Percentiles rank a stretch among this genome's conserved stretches.
These are phyloP conservation scores for Urostyla sp. DNA, from an alignment of 73 alveolate species.

Conservation along the genomic window DNA sequence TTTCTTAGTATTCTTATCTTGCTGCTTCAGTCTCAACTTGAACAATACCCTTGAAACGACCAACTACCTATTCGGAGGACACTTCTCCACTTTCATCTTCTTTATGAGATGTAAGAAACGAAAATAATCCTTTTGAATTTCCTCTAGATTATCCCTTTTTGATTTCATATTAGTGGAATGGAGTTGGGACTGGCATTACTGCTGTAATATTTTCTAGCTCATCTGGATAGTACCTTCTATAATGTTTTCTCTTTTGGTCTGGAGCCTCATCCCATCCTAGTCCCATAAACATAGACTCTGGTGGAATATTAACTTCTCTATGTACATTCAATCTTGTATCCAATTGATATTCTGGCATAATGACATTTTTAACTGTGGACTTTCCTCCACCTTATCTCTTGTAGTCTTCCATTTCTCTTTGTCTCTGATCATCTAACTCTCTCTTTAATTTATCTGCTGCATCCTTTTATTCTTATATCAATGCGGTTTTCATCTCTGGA, in stretches of 20 bases:
- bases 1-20: neutral
- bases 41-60: constrained; percentile 70
- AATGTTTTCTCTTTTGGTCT: constrained; percentile 66
- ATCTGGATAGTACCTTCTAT: constrained; percentile 80
- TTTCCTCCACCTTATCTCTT: neutral
- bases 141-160: constrained; percentile 65
- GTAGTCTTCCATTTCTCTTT: constrained; percentile 31
- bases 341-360: constrained; percentile 56
- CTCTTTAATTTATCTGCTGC: constrained; percentile 21
- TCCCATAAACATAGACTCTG: constrained; percentile 48
- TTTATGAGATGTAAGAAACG: neutral
- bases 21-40: constrained; percentile 51
- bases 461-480: constrained; percentile 5
- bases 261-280: constrained; percentile 51
- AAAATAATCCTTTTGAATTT: constrained; percentile 47
- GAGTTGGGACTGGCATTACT: constrained; percentile 57
- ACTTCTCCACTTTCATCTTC: constrained; percentile 67
- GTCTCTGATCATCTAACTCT: constrained; percentile 28
- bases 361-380: constrained; percentile 41
- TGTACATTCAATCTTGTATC: constrained; percentile 41
- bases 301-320: constrained; percentile 53
- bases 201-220: constrained; percentile 83
- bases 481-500: constrained; percentile 26
- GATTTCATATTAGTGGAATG: constrained; percentile 55
- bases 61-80: constrained; percentile 48